Conservation (phyloP, 2,329 filamentous ascomycete species). For the Didymella keratinophila region DNA sequence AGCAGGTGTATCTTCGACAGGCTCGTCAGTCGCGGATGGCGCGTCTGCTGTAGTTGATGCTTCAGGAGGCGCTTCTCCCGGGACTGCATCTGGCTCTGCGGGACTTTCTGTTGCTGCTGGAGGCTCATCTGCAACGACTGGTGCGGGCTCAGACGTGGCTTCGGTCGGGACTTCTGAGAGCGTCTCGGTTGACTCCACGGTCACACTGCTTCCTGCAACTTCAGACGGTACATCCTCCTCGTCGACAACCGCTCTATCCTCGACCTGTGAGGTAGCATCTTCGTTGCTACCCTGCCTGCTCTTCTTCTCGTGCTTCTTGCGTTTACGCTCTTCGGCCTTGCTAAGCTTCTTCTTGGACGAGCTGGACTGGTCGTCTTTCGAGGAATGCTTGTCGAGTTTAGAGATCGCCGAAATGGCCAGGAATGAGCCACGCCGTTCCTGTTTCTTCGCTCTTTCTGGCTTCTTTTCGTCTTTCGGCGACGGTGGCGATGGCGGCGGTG, state of each 20-base stretch:
- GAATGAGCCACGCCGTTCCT: constrained; percentile 29
- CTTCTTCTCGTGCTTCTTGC: constrained; percentile 34
- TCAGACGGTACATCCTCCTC: constrained; percentile 28
- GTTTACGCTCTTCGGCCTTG: constrained; percentile 39
- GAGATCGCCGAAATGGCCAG: constrained; percentile 26
- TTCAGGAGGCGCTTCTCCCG: not conserved
- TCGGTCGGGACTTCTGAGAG: constrained; percentile 3
- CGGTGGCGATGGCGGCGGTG: constrained; percentile 27
- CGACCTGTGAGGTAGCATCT: constrained; percentile 2
- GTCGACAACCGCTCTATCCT: constrained; percentile 20
- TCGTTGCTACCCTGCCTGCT: constrained; percentile 30
- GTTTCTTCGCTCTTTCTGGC: constrained; percentile 33
- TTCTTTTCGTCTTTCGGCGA: constrained; percentile 45
- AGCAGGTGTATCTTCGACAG: constrained; percentile 1
- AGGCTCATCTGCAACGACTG: not conserved
- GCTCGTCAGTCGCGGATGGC: not conserved
- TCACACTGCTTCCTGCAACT: constrained; percentile 7
- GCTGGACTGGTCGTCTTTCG: constrained; percentile 20
- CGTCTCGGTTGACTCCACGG: not conserved
- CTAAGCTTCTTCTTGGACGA: constrained; percentile 34
- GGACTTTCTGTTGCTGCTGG: constrained; percentile 6
- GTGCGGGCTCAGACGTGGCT: not conserved
- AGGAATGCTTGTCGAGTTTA: constrained; percentile 25
- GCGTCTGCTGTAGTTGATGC: not conserved
- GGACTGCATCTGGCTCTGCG: not conserved